Evolutionary conservation across 1,139 yeast genomes (phyloP), one percentile per base, ranked within the genome.

Genomic region (Hyphopichia burtonii): DNA sequence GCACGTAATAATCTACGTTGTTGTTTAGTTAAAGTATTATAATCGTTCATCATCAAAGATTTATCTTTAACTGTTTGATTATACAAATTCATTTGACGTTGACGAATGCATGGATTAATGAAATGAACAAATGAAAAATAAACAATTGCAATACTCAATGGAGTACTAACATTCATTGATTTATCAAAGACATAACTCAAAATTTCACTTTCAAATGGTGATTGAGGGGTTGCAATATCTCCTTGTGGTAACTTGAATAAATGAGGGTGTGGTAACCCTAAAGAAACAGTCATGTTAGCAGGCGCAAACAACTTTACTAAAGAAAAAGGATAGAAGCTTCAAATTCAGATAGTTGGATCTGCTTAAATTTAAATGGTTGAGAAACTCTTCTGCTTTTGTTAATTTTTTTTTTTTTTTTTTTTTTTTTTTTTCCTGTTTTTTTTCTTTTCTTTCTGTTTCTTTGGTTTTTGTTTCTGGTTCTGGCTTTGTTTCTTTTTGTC

Each of bases 101-200:
- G 57, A 19, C 62, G 52, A 32, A 75, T 59, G 23, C 59, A 52
- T 2, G 69, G 74, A 61, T 84, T 85, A 46, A 75, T 60, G 36
- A 66, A 57, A 56, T 83, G 89, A 36, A 83, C 88, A 32, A 74
- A 61, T 8, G 76, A 62, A 46, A 85, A 84, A 61, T 84, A 84
- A 17, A 74, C 68, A 8, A 79, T 51, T 5, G 87, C 87, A 47
- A 83, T 74, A 28, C 80, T 66, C 49, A 83, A 55, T 3, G 89
- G 88, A 15, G 83, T 66, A 28, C 67, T 51, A 19, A 68, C 65
- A 39, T 61, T 56, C 74, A 73, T 67, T 31, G 74, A 62, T 11
- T 43, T 36, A 20, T 56, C 49, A 50, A 65, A 73, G 16, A 68
- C 39, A 16, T 37, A 31, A 9, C 63, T 51, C 41, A 71, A 56